phyloP scores from a whole-genome alignment of 805 yeast species.

The Ogataea ramenticola region DNA sequence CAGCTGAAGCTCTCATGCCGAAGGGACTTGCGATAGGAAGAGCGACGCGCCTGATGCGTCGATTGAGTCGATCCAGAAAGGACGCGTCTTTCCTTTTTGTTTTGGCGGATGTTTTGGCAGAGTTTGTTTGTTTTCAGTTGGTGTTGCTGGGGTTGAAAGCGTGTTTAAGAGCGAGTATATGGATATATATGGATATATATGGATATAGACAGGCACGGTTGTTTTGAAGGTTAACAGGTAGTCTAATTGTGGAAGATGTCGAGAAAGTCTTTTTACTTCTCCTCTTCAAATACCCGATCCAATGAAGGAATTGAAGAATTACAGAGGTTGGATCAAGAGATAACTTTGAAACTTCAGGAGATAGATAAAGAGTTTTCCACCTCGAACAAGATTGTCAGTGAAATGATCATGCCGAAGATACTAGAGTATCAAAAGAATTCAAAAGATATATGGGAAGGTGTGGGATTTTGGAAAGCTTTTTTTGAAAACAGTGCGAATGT shows the following conservation, averaged over 20 bases:
- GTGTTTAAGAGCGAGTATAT: too few relatives aligned
- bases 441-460: constrained; percentile 55
- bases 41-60: too few relatives aligned
- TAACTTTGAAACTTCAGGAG: constrained; percentile 68
- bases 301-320: constrained; percentile 28
- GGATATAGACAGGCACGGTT: too few relatives aligned
- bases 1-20: too few relatives aligned
- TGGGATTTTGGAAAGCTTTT: constrained; percentile 70
- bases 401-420: constrained; percentile 61
- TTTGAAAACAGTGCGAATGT: constrained; percentile 44
- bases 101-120: too few relatives aligned
- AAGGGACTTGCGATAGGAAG: too few relatives aligned
- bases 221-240: too few relatives aligned
- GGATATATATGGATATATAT: too few relatives aligned
- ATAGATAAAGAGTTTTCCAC: constrained; percentile 68
- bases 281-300: constrained; percentile 11
- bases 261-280: constrained; percentile 23
- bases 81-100: too few relatives aligned
- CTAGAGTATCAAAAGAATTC: constrained; percentile 53
- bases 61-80: too few relatives aligned
- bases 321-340: constrained; percentile 72
- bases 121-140: too few relatives aligned
- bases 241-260: neutral
- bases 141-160: too few relatives aligned
- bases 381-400: constrained; percentile 62